Evolutionary conservation across 345 rosid genomes (phyloP).

Genomic region (Toxicodendron radicans): DNA sequence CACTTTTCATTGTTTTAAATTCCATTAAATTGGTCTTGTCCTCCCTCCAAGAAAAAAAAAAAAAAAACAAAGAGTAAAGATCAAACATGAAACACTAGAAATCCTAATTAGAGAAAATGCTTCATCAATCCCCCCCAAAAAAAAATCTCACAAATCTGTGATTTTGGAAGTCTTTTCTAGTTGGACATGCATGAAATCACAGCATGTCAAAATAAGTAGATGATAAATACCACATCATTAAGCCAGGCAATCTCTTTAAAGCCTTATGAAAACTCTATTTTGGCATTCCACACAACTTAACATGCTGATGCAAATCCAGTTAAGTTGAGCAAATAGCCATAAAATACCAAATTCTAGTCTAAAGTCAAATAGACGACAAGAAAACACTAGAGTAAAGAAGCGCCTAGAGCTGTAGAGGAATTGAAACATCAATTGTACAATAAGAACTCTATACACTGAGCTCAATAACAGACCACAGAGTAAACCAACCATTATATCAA

Average conservation of each 20-base stretch:
- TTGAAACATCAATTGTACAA: neutral
- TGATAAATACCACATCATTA: neutral
- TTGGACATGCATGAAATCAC: too few relatives aligned
- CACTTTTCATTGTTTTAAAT: too few relatives aligned
- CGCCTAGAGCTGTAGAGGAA: neutral
- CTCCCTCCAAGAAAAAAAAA: too few relatives aligned
- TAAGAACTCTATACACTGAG: neutral
- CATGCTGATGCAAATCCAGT: neutral
- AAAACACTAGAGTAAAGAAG: neutral
- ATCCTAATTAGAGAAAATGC: too few relatives aligned
- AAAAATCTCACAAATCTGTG: too few relatives aligned
- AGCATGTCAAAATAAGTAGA: neutral
- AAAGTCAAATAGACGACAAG: neutral
- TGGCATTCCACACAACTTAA: neutral
- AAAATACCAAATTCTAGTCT: neutral
- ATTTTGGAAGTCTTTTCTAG: too few relatives aligned
- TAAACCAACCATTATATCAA: neutral
- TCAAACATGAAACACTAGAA: too few relatives aligned
- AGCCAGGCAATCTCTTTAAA: neutral
- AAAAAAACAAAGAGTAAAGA: too few relatives aligned
- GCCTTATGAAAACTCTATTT: neutral
- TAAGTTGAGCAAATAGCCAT: neutral
- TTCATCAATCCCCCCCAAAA: too few relatives aligned
- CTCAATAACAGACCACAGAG: neutral
- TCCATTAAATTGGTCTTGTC: too few relatives aligned